These are phyloP conservation scores for Neostapfia colusana DNA, from an alignment of 176 grass and related monocot species.

Conservation along the genomic window DNA sequence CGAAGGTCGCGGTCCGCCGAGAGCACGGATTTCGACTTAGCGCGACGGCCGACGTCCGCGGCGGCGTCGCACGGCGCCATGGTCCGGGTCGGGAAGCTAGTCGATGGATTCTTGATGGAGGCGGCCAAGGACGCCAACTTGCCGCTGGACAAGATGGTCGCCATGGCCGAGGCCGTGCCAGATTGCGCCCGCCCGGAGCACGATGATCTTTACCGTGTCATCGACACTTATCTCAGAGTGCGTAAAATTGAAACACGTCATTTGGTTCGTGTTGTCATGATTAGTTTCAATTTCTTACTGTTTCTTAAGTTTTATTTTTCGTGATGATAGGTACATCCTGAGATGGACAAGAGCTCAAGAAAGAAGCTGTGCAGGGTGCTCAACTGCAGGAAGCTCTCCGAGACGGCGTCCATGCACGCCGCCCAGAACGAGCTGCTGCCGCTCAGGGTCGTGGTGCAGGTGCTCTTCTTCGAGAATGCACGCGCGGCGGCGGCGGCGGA, in stretches of 20 bases:
- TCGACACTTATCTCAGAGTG: conserved; percentile 87
- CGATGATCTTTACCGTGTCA: conserved; percentile 78
- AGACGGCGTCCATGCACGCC: conserved; percentile 65
- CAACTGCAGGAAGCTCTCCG: conserved; percentile 79
- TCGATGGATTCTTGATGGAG: conserved; percentile 75
- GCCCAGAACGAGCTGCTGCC: conserved; percentile 78
- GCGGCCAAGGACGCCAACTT: conserved; percentile 63
- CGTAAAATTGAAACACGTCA: not conserved
- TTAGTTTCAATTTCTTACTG: not conserved
- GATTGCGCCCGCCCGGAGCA: conserved; percentile 71
- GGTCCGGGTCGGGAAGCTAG: conserved; percentile 65
- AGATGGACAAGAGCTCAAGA: conserved; percentile 55
- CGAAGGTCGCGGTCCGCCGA: conserved; percentile 64
- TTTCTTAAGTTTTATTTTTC: not conserved
- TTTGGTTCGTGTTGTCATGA: not conserved
- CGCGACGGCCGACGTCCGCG: conserved; percentile 51
- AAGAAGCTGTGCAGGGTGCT: conserved; percentile 72
- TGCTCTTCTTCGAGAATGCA: conserved; percentile 86
- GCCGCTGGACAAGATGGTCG: conserved; percentile 68
- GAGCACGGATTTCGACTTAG: conserved; percentile 52
- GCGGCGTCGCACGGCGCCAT: conserved; percentile 59
- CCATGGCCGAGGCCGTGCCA: conserved; percentile 76
- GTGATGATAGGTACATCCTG: conserved; percentile 50
- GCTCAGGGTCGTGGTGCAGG: conserved; percentile 71
- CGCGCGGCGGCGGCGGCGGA: conserved; percentile 37